These are phyloP conservation scores for Backusella morwellensis DNA, from an alignment of 192 early-diverging fungal species.

Conservation along the genomic window DNA sequence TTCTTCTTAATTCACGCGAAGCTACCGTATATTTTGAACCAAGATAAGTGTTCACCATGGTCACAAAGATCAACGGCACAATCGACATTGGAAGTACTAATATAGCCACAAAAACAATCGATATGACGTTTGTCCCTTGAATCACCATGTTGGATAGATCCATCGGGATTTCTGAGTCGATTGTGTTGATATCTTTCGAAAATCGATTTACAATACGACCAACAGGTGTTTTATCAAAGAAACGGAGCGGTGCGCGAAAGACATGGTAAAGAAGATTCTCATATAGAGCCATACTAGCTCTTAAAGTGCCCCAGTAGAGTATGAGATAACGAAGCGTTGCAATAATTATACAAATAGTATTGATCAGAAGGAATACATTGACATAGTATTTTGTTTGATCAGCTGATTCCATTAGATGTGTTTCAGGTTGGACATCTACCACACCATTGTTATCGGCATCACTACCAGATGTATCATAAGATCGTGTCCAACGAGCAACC, in stretches of 20 bases:
- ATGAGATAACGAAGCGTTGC: slow-evolving; percentile 22
- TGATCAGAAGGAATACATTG: slow-evolving; percentile 53
- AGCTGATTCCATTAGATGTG: slow-evolving; percentile 15
- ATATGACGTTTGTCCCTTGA: slow-evolving; percentile 45
- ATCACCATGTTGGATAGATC: slow-evolving; percentile 44
- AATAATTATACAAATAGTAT: slow-evolving; percentile 23
- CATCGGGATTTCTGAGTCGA: slow-evolving; percentile 61
- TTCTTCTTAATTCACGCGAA: slow-evolving; percentile 80
- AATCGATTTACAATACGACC: slow-evolving; percentile 91
- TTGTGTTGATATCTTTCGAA: slow-evolving; percentile 77
- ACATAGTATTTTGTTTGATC: slow-evolving; percentile 43
- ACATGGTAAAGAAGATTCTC: slow-evolving; percentile 54
- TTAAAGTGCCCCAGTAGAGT: slow-evolving; percentile 41
- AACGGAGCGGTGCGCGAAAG: slow-evolving; percentile 70
- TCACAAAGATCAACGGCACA: slow-evolving; percentile 34
- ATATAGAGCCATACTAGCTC: slow-evolving; percentile 57
- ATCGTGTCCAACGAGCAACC: slow-evolving; percentile 58
- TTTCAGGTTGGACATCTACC: not conserved
- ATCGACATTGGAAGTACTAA: slow-evolving; percentile 63
- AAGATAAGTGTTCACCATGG: slow-evolving; percentile 44
- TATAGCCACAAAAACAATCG: slow-evolving; percentile 57
- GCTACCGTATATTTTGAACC: slow-evolving; percentile 57
- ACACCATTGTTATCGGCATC: not conserved
- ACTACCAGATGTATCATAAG: slow-evolving; percentile 3
- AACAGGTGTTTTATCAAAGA: slow-evolving; percentile 85